Evolutionary conservation across 2,329 filamentous ascomycete genomes (phyloP).

Genomic region (Neurospora sp.): DNA sequence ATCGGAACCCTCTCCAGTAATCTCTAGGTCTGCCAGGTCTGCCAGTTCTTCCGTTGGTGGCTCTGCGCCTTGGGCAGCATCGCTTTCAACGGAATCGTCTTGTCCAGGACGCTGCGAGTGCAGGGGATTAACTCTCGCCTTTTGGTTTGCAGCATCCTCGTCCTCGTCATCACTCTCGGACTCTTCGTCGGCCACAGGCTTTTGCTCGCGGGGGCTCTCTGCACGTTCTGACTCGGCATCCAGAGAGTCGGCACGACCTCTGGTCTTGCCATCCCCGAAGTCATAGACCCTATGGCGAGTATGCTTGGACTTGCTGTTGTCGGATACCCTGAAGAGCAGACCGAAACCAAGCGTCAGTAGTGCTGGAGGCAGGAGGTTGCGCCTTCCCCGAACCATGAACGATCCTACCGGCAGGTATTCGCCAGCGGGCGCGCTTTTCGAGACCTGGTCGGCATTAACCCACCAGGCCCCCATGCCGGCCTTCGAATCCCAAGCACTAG

Average conservation of each 20-base stretch:
- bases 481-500: conserved; percentile 82
- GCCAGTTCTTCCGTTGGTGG: conserved; percentile 17
- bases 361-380: conserved; percentile 82
- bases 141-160: conserved; percentile 20
- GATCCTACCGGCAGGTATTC: conserved; percentile 70
- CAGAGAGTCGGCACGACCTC: conserved; percentile 6
- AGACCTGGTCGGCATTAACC: conserved; percentile 84
- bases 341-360: conserved; percentile 82
- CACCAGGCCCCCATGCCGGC: conserved; percentile 94
- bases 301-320: conserved; percentile 75
- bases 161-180: conserved; percentile 20
- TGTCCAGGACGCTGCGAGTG: conserved; percentile 21
- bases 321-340: conserved; percentile 78
- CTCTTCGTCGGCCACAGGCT: conserved; percentile 4
- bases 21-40: conserved; percentile 13
- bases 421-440: conserved; percentile 69
- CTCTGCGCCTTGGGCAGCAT: conserved; percentile 5
- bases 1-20: conserved; percentile 1
- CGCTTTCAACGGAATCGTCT: conserved; percentile 14
- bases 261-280: conserved; percentile 8
- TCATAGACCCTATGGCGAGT: conserved; percentile 54
- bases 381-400: conserved; percentile 75
- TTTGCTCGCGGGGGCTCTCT: conserved; percentile 11
- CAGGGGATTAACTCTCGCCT: conserved; percentile 25
- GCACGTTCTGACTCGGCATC: conserved; percentile 17